Evolutionary conservation across 495 filamentous ascomycete genomes (phyloP), one percentile per base, ranked within the genome.

Genomic region (Jackrogersella multiformis): DNA sequence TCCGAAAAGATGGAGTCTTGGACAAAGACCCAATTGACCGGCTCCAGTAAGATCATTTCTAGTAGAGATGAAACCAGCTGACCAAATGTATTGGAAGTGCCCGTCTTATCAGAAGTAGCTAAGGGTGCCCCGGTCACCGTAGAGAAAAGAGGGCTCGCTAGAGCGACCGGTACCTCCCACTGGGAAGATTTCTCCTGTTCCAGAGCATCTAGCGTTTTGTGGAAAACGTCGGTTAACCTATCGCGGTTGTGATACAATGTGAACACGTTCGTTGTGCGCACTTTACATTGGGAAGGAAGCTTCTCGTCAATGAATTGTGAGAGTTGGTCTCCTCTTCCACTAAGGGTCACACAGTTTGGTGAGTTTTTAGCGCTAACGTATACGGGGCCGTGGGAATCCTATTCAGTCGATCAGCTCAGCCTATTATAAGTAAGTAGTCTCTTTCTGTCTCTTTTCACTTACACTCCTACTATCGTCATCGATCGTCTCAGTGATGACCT

Each of bases 291-390:
- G 26, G 45, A 49, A 0, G 45, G 45, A 18, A 49, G 45, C 18
- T 49, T 49, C 45, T 49, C 45, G 20, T 45, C 20, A 26, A 49
- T 20, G 24, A 49, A 49, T 18, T 18, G 23, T 1, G 45, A 24
- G n/a, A 49, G 45, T 1, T 49, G 26, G 15, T 32, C 26, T 49
- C 45, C 45, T 13, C 26, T 30, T 18, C 45, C 45, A 18, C 45
- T 49, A n/a, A 49, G n/a, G n/a, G 45, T 49, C 15, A 49, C 26
- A n/a, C 45, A 49, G n/a, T 15, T n/a, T 0, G 26, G 1, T 12
- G 45, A 49, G 13, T 49, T 49, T 18, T 24, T 49, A 18, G 45
- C 45, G 26, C 45, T 49, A 32, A 49, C 26, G 15, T 49, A 49
- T 49, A 49, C 15, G 13, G 21, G 21, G 21, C 2, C 21, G 1